phyloP scores from a whole-genome alignment of 768 basidiomycete genomes.

The Rhodotorula sphaerocarpa region DNA sequence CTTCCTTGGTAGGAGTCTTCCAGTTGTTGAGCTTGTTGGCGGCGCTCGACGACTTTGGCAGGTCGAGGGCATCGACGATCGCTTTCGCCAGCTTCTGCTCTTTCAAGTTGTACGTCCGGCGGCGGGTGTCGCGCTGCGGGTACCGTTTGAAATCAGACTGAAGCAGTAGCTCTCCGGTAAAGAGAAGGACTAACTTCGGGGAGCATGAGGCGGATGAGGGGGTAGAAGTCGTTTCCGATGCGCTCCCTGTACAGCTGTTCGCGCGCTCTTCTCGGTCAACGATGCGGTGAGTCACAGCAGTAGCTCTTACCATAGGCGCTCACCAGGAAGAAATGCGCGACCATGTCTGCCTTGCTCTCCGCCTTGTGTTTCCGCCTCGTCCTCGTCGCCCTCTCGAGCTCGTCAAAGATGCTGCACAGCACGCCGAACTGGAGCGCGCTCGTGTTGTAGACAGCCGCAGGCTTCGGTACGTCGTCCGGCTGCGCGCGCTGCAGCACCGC shows the following conservation, averaged over 20 bases:
- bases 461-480: slow-evolving; percentile 20
- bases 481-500: neutral
- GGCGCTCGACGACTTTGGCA: slow-evolving; percentile 51
- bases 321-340: slow-evolving; percentile 19
- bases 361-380: slow-evolving; percentile 17
- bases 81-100: slow-evolving; percentile 88
- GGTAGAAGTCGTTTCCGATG: slow-evolving; percentile 81
- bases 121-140: slow-evolving; percentile 79
- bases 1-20: slow-evolving; percentile 50
- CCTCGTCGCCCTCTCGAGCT: slow-evolving; percentile 27
- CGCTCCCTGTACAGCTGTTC: slow-evolving; percentile 61
- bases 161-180: slow-evolving; percentile 62
- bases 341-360: slow-evolving; percentile 11
- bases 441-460: slow-evolving; percentile 9
- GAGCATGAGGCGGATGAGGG: slow-evolving; percentile 70
- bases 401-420: slow-evolving; percentile 8
- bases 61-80: slow-evolving; percentile 79
- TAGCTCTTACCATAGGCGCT: neutral
- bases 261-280: no score
- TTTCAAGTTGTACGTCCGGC: slow-evolving; percentile 86
- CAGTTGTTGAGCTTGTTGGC: slow-evolving; percentile 59
- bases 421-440: neutral
- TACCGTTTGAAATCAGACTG: neutral
- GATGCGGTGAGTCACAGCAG: neutral
- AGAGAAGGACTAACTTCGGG: slow-evolving; percentile 52